Base-by-base conservation (phyloP, 1,139 yeast species). In the Arxiozyma slooffiae region DNA sequence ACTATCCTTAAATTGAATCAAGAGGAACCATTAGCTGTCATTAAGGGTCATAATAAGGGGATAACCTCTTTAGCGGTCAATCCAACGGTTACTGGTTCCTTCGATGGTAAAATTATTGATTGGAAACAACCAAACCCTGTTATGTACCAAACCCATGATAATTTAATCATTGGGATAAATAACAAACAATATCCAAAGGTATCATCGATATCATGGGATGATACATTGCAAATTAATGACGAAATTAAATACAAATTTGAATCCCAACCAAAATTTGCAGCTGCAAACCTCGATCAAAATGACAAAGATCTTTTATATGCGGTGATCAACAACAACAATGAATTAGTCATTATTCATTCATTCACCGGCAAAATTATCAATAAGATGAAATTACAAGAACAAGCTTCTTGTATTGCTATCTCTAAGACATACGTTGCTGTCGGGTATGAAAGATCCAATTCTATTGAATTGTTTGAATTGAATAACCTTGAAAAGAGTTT, bases 121-220 rank as follows among this genome's bases (percentile, higher is more conserved):
- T 86, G 96, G 94, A 54, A 63, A 1, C 60, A 66, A 1, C 74
- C 72, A n/a, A 57, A 55, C 2, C 70, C 79, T 4, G 60, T 67
- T 11, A 65, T 73, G 23, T 57, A 67, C 16, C 70, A 67, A 7
- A 70, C 71, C 11, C 92, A 85, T 64, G 60, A 75, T 1, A 85
- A 84, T 60, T 74, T 81, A 57, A 74, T 87, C 38, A 79, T 76
- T 11, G 46, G 82, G 71, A 38, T 62, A 64, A 53, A 63, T 54
- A 20, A 60, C 63, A 23, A 57, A 55, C 41, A 66, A 58, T 11
- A 61, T 60, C 22, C 63, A 1, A 53, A 57, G 1, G 56, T 80
- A 14, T 69, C 77, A 50, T 76, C 94, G 20, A 72, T 81, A 34
- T 95, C 90, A 1, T 90, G 97, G 97, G 98, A 92, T 66, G 95